Conservation (phyloP, 2,329 filamentous ascomycete genomes). For the Penicillium expansum region DNA sequence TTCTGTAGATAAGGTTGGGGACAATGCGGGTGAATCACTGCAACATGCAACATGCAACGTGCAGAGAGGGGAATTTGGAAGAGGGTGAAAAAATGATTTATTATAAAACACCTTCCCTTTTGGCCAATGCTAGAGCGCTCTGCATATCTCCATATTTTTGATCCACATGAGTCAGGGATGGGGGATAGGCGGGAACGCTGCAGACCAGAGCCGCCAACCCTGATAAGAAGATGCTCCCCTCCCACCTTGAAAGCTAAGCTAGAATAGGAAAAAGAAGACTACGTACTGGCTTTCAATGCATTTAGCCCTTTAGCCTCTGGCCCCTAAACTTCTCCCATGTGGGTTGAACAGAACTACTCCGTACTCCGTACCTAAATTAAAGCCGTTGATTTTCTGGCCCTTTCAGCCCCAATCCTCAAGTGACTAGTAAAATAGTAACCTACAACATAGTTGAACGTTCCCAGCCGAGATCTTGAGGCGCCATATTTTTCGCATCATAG, state of each 20-base stretch:
- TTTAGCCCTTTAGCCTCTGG: neutral
- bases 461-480: neutral
- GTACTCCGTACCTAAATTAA: neutral
- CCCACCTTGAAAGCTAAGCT: neutral
- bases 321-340: neutral
- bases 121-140: neutral
- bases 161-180: neutral
- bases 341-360: neutral
- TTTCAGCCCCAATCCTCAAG: neutral
- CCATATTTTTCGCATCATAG: too few species aligned
- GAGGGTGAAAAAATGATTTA: neutral
- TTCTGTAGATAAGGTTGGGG: slow-evolving; percentile 5
- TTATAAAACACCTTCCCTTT: neutral
- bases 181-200: neutral
- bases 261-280: neutral
- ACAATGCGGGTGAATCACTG: slow-evolving; percentile 3
- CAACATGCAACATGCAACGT: neutral
- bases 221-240: neutral
- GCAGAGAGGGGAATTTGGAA: neutral
- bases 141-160: neutral
- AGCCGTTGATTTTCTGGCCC: neutral
- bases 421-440: neutral
- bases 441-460: neutral
- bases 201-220: slow-evolving; percentile 1
- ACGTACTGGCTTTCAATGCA: neutral